Conservation (phyloP, 352 stramenopile species). For the Globisporangium splendens region DNA sequence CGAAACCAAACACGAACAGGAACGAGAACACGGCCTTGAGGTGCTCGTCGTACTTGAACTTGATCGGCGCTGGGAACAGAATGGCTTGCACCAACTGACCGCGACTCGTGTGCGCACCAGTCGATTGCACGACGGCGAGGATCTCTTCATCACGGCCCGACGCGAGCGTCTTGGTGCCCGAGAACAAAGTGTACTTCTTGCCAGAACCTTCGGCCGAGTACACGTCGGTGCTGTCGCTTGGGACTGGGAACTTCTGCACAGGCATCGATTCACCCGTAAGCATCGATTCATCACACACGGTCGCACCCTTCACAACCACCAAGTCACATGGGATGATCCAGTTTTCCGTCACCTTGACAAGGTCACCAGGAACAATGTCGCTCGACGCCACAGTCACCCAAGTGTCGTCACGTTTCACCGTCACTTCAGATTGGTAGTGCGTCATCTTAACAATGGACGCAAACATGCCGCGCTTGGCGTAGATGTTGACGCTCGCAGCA, state of each 20-base stretch:
- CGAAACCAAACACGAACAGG: constrained; percentile 74
- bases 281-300: constrained; percentile 73
- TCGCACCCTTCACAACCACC: constrained; percentile 60
- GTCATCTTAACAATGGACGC: constrained; percentile 58
- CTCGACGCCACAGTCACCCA: constrained; percentile 48
- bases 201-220: constrained; percentile 51
- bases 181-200: constrained; percentile 88
- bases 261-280: constrained; percentile 84
- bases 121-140: constrained; percentile 76
- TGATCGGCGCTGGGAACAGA: constrained; percentile 77
- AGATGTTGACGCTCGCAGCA: constrained; percentile 57
- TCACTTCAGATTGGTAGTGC: constrained; percentile 58
- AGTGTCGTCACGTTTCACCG: constrained; percentile 49
- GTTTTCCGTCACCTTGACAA: constrained; percentile 60
- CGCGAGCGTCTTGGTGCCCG: constrained; percentile 76
- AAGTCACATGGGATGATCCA: constrained; percentile 74
- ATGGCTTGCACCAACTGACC: constrained; percentile 86
- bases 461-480: constrained; percentile 59
- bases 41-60: constrained; percentile 92
- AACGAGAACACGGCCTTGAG: constrained; percentile 79
- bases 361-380: constrained; percentile 62
- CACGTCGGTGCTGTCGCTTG: constrained; percentile 41
- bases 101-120: constrained; percentile 78
- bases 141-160: constrained; percentile 56
- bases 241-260: constrained; percentile 78